Evolutionary conservation across 768 basidiomycete species (phyloP), one percentile per base, ranked within the genome.

Genomic region (Gloeopeniophorella convolvens): DNA sequence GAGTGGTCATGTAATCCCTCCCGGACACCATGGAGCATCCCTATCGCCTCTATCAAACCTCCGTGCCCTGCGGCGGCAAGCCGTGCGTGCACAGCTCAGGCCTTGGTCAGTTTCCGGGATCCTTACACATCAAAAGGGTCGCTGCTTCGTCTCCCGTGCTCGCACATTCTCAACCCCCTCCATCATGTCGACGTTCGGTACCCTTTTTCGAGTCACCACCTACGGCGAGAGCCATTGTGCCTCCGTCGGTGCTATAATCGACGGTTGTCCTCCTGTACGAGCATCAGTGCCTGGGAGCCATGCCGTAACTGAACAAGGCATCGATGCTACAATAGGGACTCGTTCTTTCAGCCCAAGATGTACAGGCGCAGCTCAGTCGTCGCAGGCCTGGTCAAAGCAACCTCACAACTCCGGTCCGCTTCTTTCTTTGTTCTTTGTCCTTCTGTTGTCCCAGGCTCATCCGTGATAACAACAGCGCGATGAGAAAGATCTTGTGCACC

Each of bases 181-280:
- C 31, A 35, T 32, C 54, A 97, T 99, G 96, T 95, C 92, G 20
- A 89, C 93, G 47, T 99, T 87, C 68, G 96, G 96, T 20, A 80
- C 75, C 21, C 73, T 89, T 32, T 99, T 89, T 73, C 79, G 91
- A 40, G 96, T 99, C 23, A 94, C 94, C 45, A 99, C 96, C 57
- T 99, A 89, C 64, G 96, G 96, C 51, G 96, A 99, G 73, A 92
- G 89, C 56, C 96, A 99, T 66, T 97, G 96, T 65, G 81, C 89
- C 26, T 94, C 91, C 12, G 96, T 98, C 30, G 96, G 96, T 12
- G 92, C 90, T 30, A 97, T 99, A 68, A 82, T 99, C 61, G 96
- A 98, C 65, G 96, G 96, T 28, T 92, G 92, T 58, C 95, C 95
- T 45, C 95, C 95, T 32, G 95, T 96, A 68, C 49, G 81, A 68